phyloP scores from a whole-genome alignment of 371 early-diverging fungal species.

The Mortierella polycephala region DNA sequence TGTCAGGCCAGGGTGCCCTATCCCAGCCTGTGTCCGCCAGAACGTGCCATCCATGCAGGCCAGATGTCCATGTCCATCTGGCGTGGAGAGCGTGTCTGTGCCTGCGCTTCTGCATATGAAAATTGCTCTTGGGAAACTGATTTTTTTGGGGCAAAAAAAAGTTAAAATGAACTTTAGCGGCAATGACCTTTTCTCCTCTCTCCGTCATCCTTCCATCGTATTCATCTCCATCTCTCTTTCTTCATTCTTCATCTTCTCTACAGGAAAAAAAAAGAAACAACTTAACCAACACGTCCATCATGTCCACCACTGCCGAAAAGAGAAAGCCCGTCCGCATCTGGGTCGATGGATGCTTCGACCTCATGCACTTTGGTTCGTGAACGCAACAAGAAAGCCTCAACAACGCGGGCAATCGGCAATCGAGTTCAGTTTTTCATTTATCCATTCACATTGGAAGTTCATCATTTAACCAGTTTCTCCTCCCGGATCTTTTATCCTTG shows the following conservation, averaged over 20 bases:
- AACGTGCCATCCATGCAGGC: no score
- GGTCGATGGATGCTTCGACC: conserved; percentile 97
- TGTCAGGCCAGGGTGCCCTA: no score
- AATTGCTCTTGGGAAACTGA: not conserved
- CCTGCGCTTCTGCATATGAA: not conserved
- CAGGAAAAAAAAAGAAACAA: no score
- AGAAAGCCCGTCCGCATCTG: conserved; percentile 67
- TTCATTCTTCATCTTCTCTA: not conserved
- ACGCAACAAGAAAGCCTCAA: not conserved
- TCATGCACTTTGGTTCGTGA: conserved; percentile 78
- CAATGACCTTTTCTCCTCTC: not conserved
- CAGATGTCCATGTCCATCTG: no score
- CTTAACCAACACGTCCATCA: no score
- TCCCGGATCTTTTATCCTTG: not conserved
- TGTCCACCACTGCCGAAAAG: conserved; percentile 31
- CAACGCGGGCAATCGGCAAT: not conserved
- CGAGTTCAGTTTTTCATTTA: not conserved
- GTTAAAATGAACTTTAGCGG: no score
- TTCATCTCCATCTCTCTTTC: not conserved
- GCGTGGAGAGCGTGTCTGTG: not conserved
- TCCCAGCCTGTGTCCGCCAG: no score
- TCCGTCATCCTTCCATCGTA: not conserved
- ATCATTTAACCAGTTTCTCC: conserved; percentile 16
- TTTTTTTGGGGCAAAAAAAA: no score
- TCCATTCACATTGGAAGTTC: conserved; percentile 1